phyloP scores from a whole-genome alignment of 371 early-diverging fungal species.

The Rhizomucor pusillus region DNA sequence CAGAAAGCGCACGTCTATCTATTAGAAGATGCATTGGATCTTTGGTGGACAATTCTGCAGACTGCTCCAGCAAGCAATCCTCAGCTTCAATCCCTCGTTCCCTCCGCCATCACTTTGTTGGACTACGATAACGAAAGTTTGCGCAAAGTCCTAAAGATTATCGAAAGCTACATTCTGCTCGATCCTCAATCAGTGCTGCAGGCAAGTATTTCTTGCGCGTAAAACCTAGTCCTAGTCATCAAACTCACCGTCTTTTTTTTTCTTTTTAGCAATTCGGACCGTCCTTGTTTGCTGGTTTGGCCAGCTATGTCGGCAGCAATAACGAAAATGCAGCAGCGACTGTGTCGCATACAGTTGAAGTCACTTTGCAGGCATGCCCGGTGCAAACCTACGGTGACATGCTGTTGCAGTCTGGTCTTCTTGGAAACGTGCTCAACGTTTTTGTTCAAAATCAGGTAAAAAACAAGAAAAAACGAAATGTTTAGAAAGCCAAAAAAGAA shows the following conservation, averaged over 20 bases:
- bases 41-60: conserved; percentile 81
- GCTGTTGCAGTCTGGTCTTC: conserved; percentile 52
- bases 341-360: conserved; percentile 62
- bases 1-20: conserved; percentile 80
- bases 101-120: conserved; percentile 58
- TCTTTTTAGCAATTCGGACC: conserved; percentile 34
- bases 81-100: conserved; percentile 62
- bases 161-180: conserved; percentile 79
- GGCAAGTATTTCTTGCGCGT: conserved; percentile 15
- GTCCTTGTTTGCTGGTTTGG: conserved; percentile 51
- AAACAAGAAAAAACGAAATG: too few species aligned
- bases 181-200: conserved; percentile 52
- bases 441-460: conserved; percentile 60
- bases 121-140: conserved; percentile 77
- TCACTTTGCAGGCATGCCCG: conserved; percentile 51
- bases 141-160: conserved; percentile 67
- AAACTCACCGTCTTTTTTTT: too few species aligned
- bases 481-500: too few species aligned
- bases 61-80: conserved; percentile 54
- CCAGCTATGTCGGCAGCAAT: conserved; percentile 54
- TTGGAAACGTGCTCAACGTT: conserved; percentile 47
- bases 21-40: conserved; percentile 84
- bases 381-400: conserved; percentile 49
- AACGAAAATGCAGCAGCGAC: conserved; percentile 60
- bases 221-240: too few species aligned